Percentiles rank a stretch among this genome's conserved stretches.
Evolutionary conservation across 2,329 filamentous ascomycete species (phyloP).

Genomic region (Calonectria crousiana): DNA sequence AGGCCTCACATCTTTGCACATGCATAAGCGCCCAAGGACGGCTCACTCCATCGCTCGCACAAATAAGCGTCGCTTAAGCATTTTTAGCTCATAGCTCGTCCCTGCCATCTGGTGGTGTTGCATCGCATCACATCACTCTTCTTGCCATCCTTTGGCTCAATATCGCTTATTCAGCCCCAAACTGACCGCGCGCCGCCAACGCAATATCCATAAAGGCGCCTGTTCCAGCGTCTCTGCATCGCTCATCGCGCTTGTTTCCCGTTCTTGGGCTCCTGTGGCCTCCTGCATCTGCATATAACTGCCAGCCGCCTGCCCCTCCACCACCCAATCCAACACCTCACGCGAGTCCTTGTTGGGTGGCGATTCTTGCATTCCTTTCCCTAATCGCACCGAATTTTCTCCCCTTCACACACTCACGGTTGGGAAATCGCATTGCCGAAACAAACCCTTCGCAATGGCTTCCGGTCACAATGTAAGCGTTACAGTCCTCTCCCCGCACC

Average conservation of each 20-base stretch:
- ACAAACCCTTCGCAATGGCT: conserved; percentile 40
- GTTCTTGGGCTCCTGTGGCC: not conserved
- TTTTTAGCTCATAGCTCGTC: conserved; percentile 9
- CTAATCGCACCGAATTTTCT: not conserved
- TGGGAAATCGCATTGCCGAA: not conserved
- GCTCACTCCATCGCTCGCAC: not conserved
- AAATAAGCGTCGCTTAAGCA: conserved; percentile 20
- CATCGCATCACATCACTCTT: conserved; percentile 7
- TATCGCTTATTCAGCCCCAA: conserved; percentile 22
- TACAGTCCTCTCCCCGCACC: not conserved
- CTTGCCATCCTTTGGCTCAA: conserved; percentile 6
- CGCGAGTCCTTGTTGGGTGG: not conserved
- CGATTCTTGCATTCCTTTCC: not conserved
- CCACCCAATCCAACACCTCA: not conserved
- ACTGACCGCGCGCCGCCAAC: conserved; percentile 26
- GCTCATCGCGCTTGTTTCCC: conserved; percentile 40
- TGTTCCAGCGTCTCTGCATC: conserved; percentile 21
- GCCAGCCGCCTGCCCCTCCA: conserved; percentile 20
- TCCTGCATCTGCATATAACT: conserved; percentile 22
- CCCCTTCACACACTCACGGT: not conserved
- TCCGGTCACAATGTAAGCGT: conserved; percentile 48
- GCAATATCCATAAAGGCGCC: conserved; percentile 9
- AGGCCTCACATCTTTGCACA: conserved; percentile 42
- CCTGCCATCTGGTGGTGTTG: not conserved
- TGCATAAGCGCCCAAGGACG: conserved; percentile 43